Percentiles rank a stretch among this genome's conserved stretches.
Evolutionary conservation across 2,329 filamentous ascomycete genomes (phyloP).

Genomic region (Aspergillus bombycis): DNA sequence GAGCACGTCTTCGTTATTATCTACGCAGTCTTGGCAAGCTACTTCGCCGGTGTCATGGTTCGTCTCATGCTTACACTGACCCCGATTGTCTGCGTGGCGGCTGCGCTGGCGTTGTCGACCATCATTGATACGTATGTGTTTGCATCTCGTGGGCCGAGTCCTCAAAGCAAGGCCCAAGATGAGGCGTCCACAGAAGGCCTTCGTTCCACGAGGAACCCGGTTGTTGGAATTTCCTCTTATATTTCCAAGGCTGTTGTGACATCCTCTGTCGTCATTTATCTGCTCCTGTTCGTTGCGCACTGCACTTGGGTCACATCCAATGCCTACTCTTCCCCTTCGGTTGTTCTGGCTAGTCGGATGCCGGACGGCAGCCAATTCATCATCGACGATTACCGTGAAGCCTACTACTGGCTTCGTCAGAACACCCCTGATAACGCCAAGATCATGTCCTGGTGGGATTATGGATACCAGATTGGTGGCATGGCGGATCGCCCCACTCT

Average conservation of each 20-base stretch:
- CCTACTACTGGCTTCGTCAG: slow-evolving; percentile 98
- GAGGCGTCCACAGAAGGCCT: slow-evolving; percentile 51
- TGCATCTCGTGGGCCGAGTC: slow-evolving; percentile 62
- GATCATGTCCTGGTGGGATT: slow-evolving; percentile 99
- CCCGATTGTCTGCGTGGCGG: slow-evolving; percentile 91
- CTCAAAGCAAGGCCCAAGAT: slow-evolving; percentile 48
- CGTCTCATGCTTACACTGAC: slow-evolving; percentile 97
- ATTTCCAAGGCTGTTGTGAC: slow-evolving; percentile 81
- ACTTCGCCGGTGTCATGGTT: slow-evolving; percentile 99
- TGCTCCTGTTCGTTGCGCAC: slow-evolving; percentile 92
- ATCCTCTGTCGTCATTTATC: slow-evolving; percentile 72
- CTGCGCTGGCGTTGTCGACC: slow-evolving; percentile 83
- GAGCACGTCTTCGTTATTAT: slow-evolving; percentile 98
- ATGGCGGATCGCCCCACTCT: slow-evolving; percentile 98
- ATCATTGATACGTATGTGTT: slow-evolving; percentile 86
- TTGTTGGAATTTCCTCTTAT: slow-evolving; percentile 80
- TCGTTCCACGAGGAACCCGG: slow-evolving; percentile 70
- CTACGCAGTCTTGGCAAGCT: slow-evolving; percentile 93
- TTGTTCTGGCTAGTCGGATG: slow-evolving; percentile 88
- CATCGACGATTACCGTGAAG: slow-evolving; percentile 98
- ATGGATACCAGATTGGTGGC: slow-evolving; percentile 98
- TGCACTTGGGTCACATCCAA: slow-evolving; percentile 99
- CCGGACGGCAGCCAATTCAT: slow-evolving; percentile 97
- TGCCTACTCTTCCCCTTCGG: slow-evolving; percentile 96
- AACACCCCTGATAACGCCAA: slow-evolving; percentile 95